These are phyloP conservation scores for Cryphonectria japonica DNA, from an alignment of 2,329 filamentous ascomycete species.

Conservation along the genomic window DNA sequence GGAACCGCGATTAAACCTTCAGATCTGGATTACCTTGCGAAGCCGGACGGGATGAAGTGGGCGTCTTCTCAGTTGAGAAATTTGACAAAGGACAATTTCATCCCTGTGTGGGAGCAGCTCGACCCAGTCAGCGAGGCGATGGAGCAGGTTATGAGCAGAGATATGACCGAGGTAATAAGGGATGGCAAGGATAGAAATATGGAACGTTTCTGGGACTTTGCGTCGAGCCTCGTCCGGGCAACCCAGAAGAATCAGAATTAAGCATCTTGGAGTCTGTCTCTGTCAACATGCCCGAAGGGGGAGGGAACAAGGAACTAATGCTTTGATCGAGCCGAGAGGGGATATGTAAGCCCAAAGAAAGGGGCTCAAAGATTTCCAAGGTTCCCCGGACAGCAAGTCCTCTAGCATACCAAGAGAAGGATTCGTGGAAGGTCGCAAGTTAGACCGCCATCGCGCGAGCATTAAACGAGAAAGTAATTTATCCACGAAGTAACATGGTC, in stretches of 20 bases:
- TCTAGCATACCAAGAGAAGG: background rate
- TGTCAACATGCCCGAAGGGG: too few relatives aligned
- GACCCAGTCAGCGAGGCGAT: background rate
- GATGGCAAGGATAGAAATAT: background rate
- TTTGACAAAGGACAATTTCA: background rate
- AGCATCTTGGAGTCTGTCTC: background rate
- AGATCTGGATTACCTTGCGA: background rate
- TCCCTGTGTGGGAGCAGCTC: background rate
- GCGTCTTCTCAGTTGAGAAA: background rate
- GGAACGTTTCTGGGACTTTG: background rate
- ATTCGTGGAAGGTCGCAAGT: background rate
- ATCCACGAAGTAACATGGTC: background rate
- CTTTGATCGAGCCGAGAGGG: background rate
- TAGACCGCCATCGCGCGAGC: background rate
- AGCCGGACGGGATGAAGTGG: background rate
- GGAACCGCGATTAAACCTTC: background rate
- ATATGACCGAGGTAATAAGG: background rate
- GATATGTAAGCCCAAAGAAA: background rate
- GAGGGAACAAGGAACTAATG: too few relatives aligned
- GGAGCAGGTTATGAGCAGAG: background rate
- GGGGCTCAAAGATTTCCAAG: background rate
- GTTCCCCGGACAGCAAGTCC: background rate
- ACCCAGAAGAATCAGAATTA: background rate
- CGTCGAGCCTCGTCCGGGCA: background rate
- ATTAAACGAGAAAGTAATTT: background rate